Evolutionary conservation across 331 rosid species (phyloP).

Genomic region (Malus hybrid): DNA sequence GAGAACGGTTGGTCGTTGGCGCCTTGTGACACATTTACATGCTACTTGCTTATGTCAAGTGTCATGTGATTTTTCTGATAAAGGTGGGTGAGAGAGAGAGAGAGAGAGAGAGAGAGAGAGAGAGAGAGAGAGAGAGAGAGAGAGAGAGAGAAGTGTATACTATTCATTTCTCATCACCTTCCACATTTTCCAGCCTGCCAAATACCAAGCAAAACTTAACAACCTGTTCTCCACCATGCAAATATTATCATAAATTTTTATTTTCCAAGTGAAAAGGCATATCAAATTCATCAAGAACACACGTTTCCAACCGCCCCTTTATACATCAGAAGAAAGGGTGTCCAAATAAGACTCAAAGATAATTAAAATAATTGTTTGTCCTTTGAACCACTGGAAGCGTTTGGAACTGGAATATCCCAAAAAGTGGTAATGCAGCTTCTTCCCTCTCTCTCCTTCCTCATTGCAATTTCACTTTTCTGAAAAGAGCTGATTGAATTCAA

Average conservation of each 20-base stretch:
- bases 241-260: neutral
- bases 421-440: neutral
- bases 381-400: neutral
- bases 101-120: no score
- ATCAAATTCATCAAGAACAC: neutral
- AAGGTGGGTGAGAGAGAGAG: no score
- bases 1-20: no score
- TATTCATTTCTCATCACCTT: neutral
- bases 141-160: neutral
- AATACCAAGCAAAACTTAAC: neutral
- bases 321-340: neutral
- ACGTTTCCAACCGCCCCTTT: neutral
- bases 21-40: no score
- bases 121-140: neutral
- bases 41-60: no score
- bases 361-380: neutral
- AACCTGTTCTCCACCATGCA: neutral
- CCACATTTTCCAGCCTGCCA: neutral
- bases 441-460: neutral
- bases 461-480: neutral
- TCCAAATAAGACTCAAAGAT: neutral
- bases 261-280: no score
- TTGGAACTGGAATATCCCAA: neutral
- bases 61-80: neutral
- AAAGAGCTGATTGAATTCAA: no score